Percentiles rank a stretch among this genome's conserved stretches.
Evolutionary conservation across 768 basidiomycete species (phyloP).

Genomic region (Russula emetica): DNA sequence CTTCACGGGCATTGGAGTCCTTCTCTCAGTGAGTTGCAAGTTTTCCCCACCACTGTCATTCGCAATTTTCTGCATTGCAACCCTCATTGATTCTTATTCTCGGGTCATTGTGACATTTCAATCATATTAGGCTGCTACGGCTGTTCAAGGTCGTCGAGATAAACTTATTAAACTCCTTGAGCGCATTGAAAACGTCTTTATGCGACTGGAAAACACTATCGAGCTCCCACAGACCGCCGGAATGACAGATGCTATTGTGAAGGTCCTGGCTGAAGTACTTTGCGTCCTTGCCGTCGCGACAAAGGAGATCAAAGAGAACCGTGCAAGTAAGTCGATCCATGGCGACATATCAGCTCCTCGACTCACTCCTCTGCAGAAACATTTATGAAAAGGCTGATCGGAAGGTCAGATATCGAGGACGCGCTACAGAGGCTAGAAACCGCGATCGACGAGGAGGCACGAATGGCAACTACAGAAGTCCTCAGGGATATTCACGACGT

Average conservation of each 20-base stretch:
- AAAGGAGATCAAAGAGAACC: too few species aligned
- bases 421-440: too few species aligned
- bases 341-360: background rate
- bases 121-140: background rate
- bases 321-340: too few species aligned
- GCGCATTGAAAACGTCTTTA: background rate
- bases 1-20: background rate
- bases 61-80: too few species aligned
- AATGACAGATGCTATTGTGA: background rate
- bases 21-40: background rate
- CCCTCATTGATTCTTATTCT: too few species aligned
- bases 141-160: background rate
- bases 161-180: background rate
- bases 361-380: background rate
- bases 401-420: background rate
- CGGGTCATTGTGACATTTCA: background rate
- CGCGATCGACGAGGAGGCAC: too few species aligned
- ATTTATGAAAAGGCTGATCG: background rate
- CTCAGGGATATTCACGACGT: too few species aligned
- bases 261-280: background rate
- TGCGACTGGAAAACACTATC: background rate
- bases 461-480: too few species aligned
- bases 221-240: background rate
- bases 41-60: too few species aligned
- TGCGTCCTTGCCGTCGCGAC: background rate